These are phyloP conservation scores for Vaccinium myrtillus DNA, from an alignment of 148 eudicot genomes.

Conservation along the genomic window DNA sequence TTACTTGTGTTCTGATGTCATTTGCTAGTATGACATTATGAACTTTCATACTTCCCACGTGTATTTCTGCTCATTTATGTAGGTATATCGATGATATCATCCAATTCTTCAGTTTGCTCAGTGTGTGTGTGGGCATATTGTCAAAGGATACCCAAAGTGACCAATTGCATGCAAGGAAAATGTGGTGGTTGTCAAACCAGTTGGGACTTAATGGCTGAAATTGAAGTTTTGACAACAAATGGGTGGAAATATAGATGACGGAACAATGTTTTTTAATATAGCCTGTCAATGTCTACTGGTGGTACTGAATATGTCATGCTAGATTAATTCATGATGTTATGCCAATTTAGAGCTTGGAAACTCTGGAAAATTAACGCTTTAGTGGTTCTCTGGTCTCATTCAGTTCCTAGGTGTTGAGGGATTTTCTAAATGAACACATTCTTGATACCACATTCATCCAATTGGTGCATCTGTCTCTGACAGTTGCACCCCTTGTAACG, in stretches of 20 bases:
- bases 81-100: neutral
- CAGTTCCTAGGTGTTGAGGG: neutral
- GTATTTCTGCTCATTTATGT: neutral
- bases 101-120: neutral
- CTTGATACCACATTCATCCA: neutral
- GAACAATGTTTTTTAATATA: neutral
- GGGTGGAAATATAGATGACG: neutral
- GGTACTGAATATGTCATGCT: neutral
- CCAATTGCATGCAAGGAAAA: neutral
- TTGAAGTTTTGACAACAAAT: neutral
- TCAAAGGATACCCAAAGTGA: neutral
- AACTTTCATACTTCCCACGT: neutral
- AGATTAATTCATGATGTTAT: neutral
- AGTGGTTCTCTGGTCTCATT: neutral
- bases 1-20: neutral
- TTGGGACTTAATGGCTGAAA: neutral
- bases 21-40: too few relatives aligned
- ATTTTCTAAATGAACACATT: neutral
- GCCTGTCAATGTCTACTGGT: neutral
- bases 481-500: neutral
- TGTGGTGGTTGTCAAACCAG: too few relatives aligned
- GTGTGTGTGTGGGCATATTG: neutral
- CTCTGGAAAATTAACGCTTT: neutral
- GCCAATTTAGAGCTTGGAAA: neutral
- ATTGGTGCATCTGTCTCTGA: neutral